Evolutionary conservation across 2,329 filamentous ascomycete genomes (phyloP).

Genomic region (Orbilia ellipsospora): DNA sequence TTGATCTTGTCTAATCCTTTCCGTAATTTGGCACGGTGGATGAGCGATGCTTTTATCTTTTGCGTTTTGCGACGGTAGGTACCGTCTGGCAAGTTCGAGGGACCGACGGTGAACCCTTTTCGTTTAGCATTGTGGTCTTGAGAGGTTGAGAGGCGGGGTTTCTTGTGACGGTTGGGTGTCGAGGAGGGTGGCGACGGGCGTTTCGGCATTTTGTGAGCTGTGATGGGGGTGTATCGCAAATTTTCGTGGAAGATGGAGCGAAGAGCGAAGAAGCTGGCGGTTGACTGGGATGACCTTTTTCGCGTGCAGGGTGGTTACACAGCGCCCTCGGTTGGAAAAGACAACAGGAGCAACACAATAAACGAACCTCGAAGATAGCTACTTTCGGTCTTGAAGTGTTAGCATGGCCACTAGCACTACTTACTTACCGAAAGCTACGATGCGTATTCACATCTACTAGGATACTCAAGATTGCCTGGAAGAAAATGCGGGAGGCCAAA

Average conservation of each 20-base stretch:
- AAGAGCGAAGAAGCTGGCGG: background rate
- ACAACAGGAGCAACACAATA: slow-evolving; percentile 10
- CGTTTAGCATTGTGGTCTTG: slow-evolving; percentile 63
- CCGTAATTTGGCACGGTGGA: slow-evolving; percentile 91
- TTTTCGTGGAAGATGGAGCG: slow-evolving; percentile 8
- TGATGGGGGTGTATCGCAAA: slow-evolving; percentile 1
- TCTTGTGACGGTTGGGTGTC: slow-evolving; percentile 21
- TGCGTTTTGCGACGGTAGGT: slow-evolving; percentile 84
- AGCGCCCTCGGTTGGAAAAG: background rate
- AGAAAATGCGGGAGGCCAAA: background rate
- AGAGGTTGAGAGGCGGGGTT: slow-evolving; percentile 14
- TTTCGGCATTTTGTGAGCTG: slow-evolving; percentile 34
- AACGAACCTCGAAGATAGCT: background rate
- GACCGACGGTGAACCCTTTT: slow-evolving; percentile 86
- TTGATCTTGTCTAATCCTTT: slow-evolving; percentile 92
- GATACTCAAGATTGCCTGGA: background rate
- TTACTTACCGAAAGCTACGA: too few relatives aligned
- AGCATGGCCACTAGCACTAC: too few relatives aligned
- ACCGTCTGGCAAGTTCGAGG: slow-evolving; percentile 89
- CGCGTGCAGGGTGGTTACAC: slow-evolving; percentile 3
- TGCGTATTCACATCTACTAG: too few relatives aligned
- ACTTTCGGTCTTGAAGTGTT: too few relatives aligned
- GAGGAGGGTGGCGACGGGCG: slow-evolving; percentile 14
- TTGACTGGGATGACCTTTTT: background rate
- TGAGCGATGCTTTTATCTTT: slow-evolving; percentile 90